These are phyloP conservation scores for Apiospora sp. DNA, from an alignment of 2,329 filamentous ascomycete species.

Conservation along the genomic window DNA sequence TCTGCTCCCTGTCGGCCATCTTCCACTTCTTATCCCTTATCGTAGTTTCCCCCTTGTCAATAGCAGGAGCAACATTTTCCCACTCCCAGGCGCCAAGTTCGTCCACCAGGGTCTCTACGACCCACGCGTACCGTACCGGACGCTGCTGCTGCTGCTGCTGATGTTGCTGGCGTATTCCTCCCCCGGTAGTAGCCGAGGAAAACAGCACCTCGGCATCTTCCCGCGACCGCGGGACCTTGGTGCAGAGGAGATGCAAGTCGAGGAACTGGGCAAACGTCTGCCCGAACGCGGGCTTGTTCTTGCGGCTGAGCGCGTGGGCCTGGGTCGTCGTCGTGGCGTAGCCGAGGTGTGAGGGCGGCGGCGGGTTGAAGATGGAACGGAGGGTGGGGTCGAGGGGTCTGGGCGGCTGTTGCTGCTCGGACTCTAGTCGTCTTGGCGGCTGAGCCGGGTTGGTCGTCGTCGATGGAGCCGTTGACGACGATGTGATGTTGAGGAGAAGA, in stretches of 20 bases:
- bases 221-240: conserved; percentile 49
- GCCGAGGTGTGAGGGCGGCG: conserved; percentile 32
- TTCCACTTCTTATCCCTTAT: conserved; percentile 27
- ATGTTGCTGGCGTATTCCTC: not conserved
- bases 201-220: conserved; percentile 49
- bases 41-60: conserved; percentile 26
- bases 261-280: conserved; percentile 62
- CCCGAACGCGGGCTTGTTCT: conserved; percentile 61
- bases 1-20: conserved; percentile 55
- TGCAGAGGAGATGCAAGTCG: conserved; percentile 62
- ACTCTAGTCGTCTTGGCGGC: conserved; percentile 19
- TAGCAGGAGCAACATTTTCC: not conserved
- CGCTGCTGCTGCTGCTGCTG: conserved; percentile 24
- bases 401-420: conserved; percentile 26
- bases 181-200: conserved; percentile 26
- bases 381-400: conserved; percentile 52
- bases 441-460: conserved; percentile 10
- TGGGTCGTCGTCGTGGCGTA: conserved; percentile 4
- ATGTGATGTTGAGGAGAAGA: conserved; percentile 58
- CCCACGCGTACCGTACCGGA: conserved; percentile 48
- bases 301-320: conserved; percentile 32
- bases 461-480: not conserved
- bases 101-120: conserved; percentile 61
- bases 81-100: conserved; percentile 55
- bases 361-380: conserved; percentile 57